Evolutionary conservation across 2,329 filamentous ascomycete species (phyloP), one percentile per base, ranked within the genome.

Genomic region (Ploettnerulaceae sp.): DNA sequence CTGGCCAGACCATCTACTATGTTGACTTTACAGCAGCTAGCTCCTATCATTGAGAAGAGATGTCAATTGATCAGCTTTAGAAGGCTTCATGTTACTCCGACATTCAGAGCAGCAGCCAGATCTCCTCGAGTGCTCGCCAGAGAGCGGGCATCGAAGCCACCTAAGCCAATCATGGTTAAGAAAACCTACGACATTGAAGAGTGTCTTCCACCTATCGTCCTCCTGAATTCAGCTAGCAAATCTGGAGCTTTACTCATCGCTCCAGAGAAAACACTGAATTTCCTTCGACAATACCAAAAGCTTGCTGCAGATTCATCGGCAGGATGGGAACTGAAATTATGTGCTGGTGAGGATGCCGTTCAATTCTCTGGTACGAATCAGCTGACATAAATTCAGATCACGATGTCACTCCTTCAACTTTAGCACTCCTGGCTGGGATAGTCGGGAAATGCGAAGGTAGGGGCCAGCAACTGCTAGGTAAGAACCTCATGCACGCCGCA

Each of bases 241-340:
- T 52, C 55, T 4, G 60, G 60, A 15, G 54, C 41, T 25, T 42
- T 64, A 17, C 36, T 43, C 7, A 37, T 64, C 9, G 47, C 56
- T 7, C 52, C 59, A 1, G 47, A 54, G 11, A 41, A 47, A 31
- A 57, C 54, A 5, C 24, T 59, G 14, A 50, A 56, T n/a, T 56
- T 63, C 28, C 45, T 64, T 3, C 49, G 49, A 20, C 28, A 38
- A 34, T 59, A 58, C 33, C 39, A 45, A 18, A 31, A 44, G 5
- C 33, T 28, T 2, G 39, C 36, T 25, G 20, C 24, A 24, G 39
- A 20, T 1, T 9, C 44, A 14, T 41, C 14, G 26, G 12, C 18
- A 9, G 44, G 50, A 11, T 58, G 54, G 55, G 51, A 58, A 38
- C 39, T 45, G 39, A 53, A 47, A 17, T 28, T 62, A 24, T 60